Evolutionary conservation across 2,329 filamentous ascomycete genomes (phyloP).

Genomic region (Verticillium isaacii): DNA sequence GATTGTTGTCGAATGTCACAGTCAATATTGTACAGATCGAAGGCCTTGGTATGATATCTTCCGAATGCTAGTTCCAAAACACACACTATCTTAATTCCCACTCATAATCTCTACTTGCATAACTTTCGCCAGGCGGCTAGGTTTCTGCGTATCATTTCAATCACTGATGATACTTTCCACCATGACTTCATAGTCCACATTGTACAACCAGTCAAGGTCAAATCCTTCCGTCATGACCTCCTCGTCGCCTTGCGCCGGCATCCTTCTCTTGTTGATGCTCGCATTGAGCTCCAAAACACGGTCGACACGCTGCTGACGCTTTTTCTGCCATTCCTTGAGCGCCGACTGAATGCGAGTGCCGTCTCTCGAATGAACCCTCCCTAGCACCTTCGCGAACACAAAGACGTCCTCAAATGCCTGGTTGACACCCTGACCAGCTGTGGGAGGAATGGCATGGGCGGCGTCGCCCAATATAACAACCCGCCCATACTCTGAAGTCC

Average conservation of each 20-base stretch:
- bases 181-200: slow-evolving; percentile 27
- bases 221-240: slow-evolving; percentile 14
- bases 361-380: neutral
- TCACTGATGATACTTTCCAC: slow-evolving; percentile 17
- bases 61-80: too few species aligned
- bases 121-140: too few species aligned
- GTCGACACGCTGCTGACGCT: neutral
- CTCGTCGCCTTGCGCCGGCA: neutral
- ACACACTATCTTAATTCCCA: too few species aligned
- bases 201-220: slow-evolving; percentile 38
- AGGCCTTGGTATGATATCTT: too few species aligned
- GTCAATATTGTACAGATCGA: too few species aligned
- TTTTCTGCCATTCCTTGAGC: neutral
- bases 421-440: slow-evolving; percentile 40
- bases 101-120: too few species aligned
- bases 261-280: neutral
- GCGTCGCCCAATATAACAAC: slow-evolving; percentile 43
- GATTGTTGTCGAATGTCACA: too few species aligned
- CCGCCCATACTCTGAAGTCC: slow-evolving; percentile 30
- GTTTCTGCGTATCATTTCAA: too few species aligned
- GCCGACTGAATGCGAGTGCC: neutral
- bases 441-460: slow-evolving; percentile 43
- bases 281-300: neutral
- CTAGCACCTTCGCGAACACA: neutral
- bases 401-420: slow-evolving; percentile 44